phyloP scores from a whole-genome alignment of 2,329 filamentous ascomycete species.

The Mariannaea elegans region DNA sequence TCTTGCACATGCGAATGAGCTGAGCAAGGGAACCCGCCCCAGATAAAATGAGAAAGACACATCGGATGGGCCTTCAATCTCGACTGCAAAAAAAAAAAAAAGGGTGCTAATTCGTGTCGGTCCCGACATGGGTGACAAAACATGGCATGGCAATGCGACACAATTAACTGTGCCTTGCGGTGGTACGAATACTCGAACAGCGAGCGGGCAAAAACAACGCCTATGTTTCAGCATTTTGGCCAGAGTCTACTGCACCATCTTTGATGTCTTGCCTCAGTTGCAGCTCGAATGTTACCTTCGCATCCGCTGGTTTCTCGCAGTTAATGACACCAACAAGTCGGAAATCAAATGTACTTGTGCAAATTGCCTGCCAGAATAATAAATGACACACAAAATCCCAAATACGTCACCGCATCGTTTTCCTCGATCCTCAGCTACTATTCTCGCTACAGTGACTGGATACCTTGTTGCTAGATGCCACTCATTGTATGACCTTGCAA shows the following conservation, averaged over 20 bases:
- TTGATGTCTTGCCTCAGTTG: neutral
- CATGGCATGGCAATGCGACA: conserved; percentile 6
- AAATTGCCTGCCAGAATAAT: neutral
- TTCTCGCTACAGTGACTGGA: neutral
- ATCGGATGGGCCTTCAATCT: neutral
- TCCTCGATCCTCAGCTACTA: conserved; percentile 2
- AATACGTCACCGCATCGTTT: conserved; percentile 15
- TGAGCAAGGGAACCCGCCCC: neutral
- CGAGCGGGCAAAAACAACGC: neutral
- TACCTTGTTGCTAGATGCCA: neutral
- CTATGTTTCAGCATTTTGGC: neutral
- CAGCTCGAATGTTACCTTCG: neutral
- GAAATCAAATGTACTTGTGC: neutral
- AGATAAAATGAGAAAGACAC: neutral
- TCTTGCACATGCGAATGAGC: neutral
- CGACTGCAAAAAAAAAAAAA: neutral
- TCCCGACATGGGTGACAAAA: neutral
- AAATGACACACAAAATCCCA: neutral
- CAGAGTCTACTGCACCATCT: neutral
- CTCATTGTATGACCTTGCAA: conserved; percentile 20
- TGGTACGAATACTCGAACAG: neutral
- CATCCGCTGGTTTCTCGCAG: neutral
- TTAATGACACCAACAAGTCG: neutral
- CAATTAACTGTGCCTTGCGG: neutral
- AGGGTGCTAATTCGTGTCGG: neutral